Evolutionary conservation across 805 yeast species (phyloP), one percentile per base, ranked within the genome.

Genomic region (Kluyveromyces nonfermentans): DNA sequence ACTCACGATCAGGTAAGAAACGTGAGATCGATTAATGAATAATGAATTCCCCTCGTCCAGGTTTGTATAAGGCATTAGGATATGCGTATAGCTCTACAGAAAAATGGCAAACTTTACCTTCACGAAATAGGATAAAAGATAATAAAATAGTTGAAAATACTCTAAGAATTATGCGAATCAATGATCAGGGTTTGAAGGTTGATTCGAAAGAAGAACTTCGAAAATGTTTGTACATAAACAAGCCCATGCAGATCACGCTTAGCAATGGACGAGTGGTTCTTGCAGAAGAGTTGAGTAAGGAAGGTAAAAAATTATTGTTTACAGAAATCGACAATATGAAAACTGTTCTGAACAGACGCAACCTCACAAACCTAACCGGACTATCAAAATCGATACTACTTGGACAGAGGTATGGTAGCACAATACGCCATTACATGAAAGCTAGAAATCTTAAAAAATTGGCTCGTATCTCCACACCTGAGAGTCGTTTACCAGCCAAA

Each of bases 151-250:
- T 46, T 14, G 22, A 34, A 19, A n/a, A 33, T 6, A 20, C 41
- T 14, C 18, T 30, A 18, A 36, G 37, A 19, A 25, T 16, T 16
- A 38, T 53, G 25, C 50, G 44, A n/a, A 37, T 48, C 6, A 35
- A 46, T 18, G 15, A 36, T 21, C 45, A 46, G 37, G 48, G 44
- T 22, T 36, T 51, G 10, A 33, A 31, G 30, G 30, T 40, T n/a
- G 43, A 43, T 9, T 39, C 46, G 17, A 35, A 41, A n/a, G 32
- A 42, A 5, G 51, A 53, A 35, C 35, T 48, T 19, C 32, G 34
- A 6, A 53, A 53, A 35, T 53, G 57, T 40, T 35, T 53, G 6
- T 53, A 53, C 20, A 52, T 50, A n/a, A 43, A 45, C 17, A 48
- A 43, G 40, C 34, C 37, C 10, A 25, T 48, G 15, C 40, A 35